These are phyloP conservation scores for Geotrichum europaeum DNA, from an alignment of 1,139 yeast genomes.

Conservation along the genomic window DNA sequence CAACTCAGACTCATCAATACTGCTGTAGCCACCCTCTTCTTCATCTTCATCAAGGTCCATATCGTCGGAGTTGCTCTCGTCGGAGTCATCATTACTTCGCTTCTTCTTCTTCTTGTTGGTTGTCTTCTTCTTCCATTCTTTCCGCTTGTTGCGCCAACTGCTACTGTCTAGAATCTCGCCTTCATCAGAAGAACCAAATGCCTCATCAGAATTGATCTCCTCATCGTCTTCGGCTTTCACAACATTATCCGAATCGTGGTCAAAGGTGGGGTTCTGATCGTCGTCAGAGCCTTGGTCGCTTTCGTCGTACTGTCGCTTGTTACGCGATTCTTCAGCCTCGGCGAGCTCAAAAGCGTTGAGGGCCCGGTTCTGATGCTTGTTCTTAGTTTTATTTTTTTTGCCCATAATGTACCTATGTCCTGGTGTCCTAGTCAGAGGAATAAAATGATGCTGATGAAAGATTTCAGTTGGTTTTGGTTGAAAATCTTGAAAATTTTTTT, in stretches of 20 bases:
- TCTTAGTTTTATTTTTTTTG: slow-evolving; percentile 12
- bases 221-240: slow-evolving; percentile 40
- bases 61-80: slow-evolving; percentile 12
- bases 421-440: not conserved
- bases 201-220: slow-evolving; percentile 42
- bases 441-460: not conserved
- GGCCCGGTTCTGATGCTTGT: slow-evolving; percentile 24
- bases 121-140: slow-evolving; percentile 19
- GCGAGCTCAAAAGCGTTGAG: slow-evolving; percentile 49
- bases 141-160: slow-evolving; percentile 23
- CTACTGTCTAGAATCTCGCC: slow-evolving; percentile 23
- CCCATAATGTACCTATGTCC: slow-evolving; percentile 6
- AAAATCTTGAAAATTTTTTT: not conserved
- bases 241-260: slow-evolving; percentile 30
- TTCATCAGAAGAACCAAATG: slow-evolving; percentile 35
- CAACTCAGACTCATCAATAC: slow-evolving; percentile 67
- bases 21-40: slow-evolving; percentile 37
- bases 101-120: slow-evolving; percentile 14
- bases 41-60: slow-evolving; percentile 28
- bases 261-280: slow-evolving; percentile 31
- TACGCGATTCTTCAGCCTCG: slow-evolving; percentile 24
- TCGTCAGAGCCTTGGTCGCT: slow-evolving; percentile 31
- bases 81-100: slow-evolving; percentile 15
- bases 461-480: not conserved
- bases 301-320: slow-evolving; percentile 15